phyloP scores from a whole-genome alignment of 345 rosid species.

The Arabis hirsuta region DNA sequence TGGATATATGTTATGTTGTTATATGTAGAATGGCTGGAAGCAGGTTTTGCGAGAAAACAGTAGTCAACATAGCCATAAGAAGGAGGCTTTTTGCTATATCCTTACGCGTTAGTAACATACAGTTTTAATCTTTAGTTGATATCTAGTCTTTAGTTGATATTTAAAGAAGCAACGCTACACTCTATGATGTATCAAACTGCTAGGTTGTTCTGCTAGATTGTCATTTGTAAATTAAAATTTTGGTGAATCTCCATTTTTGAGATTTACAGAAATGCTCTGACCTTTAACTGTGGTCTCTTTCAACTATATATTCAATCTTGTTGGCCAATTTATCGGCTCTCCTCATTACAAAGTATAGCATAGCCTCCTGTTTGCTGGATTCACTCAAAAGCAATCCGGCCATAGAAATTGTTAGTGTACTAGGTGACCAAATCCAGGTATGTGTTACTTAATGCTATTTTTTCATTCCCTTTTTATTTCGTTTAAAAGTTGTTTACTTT shows the following conservation, averaged over 20 bases:
- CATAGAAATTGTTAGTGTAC: constrained; percentile 63
- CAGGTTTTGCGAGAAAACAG: no score
- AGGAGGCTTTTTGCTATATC: no score
- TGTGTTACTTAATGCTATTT: constrained; percentile 15
- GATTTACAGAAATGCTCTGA: constrained; percentile 24
- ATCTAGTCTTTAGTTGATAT: no score
- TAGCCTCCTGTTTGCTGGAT: constrained; percentile 67
- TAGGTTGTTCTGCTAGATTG: constrained; percentile 12
- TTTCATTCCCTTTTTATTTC: neutral
- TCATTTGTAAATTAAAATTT: constrained; percentile 23
- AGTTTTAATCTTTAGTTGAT: no score
- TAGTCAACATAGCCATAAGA: no score
- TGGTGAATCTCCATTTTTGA: constrained; percentile 9
- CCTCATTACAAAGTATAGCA: constrained; percentile 75
- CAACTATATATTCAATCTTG: constrained; percentile 89
- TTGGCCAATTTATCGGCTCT: constrained; percentile 73
- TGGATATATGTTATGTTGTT: no score
- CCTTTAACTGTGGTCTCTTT: constrained; percentile 40
- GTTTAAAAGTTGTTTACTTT: neutral
- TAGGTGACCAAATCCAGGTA: constrained; percentile 96
- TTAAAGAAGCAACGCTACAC: no score
- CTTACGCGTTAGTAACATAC: constrained; percentile 29
- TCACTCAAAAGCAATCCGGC: constrained; percentile 62
- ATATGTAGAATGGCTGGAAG: no score
- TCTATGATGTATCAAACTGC: constrained; percentile 26